Percentiles rank a stretch among this genome's conserved stretches.
These are phyloP conservation scores for Coemansia sp. DNA, from an alignment of 192 early-diverging fungal species.

Conservation along the genomic window DNA sequence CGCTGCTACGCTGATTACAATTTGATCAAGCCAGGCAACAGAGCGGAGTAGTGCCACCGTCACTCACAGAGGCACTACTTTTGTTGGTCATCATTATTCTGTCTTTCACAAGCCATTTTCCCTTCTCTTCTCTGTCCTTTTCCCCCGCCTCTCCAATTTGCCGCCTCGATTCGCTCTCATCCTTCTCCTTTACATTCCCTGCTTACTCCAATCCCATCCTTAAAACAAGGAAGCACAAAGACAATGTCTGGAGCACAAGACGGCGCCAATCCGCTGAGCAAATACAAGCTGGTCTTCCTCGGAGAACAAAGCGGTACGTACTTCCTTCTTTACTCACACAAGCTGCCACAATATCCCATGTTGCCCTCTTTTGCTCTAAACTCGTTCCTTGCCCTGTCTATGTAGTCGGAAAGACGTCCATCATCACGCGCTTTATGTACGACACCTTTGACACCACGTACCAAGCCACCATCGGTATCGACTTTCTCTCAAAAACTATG, in stretches of 20 bases:
- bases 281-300: constrained; percentile 99
- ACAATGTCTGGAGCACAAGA: constrained; percentile 44
- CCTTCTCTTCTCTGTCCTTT: not conserved
- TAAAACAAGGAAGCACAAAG: constrained; percentile 10
- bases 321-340: not conserved
- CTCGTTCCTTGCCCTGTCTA: not conserved
- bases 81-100: too few species aligned
- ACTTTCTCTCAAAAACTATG: constrained; percentile 99
- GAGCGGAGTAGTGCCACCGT: too few species aligned
- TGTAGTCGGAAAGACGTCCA: constrained; percentile 95
- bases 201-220: not conserved
- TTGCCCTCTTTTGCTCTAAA: not conserved
- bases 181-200: not conserved
- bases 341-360: not conserved
- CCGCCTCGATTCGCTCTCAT: not conserved
- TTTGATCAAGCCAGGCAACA: constrained; percentile 6
- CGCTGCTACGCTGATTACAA: not conserved
- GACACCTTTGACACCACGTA: constrained; percentile 99
- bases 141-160: too few species aligned
- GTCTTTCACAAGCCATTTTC: not conserved
- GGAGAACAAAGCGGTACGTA: constrained; percentile 96
- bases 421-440: constrained; percentile 99
- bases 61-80: too few species aligned
- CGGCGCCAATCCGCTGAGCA: constrained; percentile 66
- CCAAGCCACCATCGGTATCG: constrained; percentile 97